Base-by-base conservation (phyloP, 495 filamentous ascomycete species). In the Penicillium pancosmium region DNA sequence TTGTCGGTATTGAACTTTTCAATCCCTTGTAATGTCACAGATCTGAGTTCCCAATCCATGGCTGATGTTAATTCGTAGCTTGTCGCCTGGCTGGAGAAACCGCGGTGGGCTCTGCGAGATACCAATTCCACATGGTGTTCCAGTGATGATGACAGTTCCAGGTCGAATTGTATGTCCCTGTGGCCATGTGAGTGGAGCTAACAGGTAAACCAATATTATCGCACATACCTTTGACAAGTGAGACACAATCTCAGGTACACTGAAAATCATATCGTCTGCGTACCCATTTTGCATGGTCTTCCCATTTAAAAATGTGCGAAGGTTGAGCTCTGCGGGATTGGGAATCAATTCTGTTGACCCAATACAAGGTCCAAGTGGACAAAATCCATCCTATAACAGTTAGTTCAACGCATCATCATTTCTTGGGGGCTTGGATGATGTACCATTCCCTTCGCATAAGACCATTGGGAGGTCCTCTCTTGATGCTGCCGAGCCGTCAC, bases 401-500 rank as follows among this genome's bases (percentile, higher is more conserved):
- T 27, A 49, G n/a, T n/a, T 13, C 3, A 9, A 19, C 27, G 4
- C n/a, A 38, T 12, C 41, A 48, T 27, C n/a, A 48, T 31, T 31
- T 31, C 8, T 9, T 31, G 1, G 4, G 8, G 4, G 2, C 27
- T 31, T 31, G 27, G 27, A 0, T 31, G 0, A 4, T 43, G 25
- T 54, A 62, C 60, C 60, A 88, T 90, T 4, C 88, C 87, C 69
- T 91, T 91, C 4, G 87, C 87, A 0, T 89, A 66, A 1, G 76
- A 78, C 88, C 88, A 91, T 68, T 91, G 89, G 3, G 86, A 82
- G 9, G 87, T 84, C 18, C 85, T 87, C 8, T 80, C 79, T 66
- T 48, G 46, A 27, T 48, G 46, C 23, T 48, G 46, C 12, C 88
- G 81, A 68, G 90, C 87, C 10, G 83, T 87, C 19, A 91, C 73